Base-by-base conservation (phyloP, 495 filamentous ascomycete genomes). In the Pyronema domesticum region DNA sequence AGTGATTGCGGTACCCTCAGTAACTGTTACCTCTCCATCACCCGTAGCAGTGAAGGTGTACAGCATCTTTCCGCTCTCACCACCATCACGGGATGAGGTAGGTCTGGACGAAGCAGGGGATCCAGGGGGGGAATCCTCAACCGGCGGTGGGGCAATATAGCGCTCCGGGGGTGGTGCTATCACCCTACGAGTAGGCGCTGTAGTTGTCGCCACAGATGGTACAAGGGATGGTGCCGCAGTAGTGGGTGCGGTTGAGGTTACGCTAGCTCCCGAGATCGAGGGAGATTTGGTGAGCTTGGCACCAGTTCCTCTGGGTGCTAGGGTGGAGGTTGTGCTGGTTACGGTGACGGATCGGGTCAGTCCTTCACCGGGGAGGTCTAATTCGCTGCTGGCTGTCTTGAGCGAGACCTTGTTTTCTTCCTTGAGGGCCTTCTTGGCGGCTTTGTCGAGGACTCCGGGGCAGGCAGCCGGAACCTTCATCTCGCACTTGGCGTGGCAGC, bases 391-490 rank as follows among this genome's bases (percentile, higher is more conserved):
- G 8, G 48, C 60, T 56, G 13, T 52, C 33, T 15, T 40, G 13
- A 58, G 50, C 18, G 50, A 47, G 83, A 77, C 62, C 85, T 80
- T 19, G 70, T 58, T 60, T 53, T 65, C 62, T 36, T 63, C 75
- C 67, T 96, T 96, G 48, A 91, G 71, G 60, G 85, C 89, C 73
- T 94, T 96, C 72, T 81, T 85, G 54, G 93, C 87, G 53, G 96
- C 93, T 68, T 96, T 66, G 46, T 66, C 63, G 9, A 66, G 51
- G 34, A 96, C 91, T 37, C 91, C 91, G 0, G 91, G 91, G 62
- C 91, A 99, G 60, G 89, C 83, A 3, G 91, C 86, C 0, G 91
- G 88, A 1, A 95, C 93, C 66, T 96, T 99, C 81, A 99, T 85
- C 70, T 99, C 85, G 67, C 91, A 99, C 70, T 99, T 96, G 72